Conservation (phyloP, 1,284 basidiomycete species). For the Porodaedalea pini region DNA sequence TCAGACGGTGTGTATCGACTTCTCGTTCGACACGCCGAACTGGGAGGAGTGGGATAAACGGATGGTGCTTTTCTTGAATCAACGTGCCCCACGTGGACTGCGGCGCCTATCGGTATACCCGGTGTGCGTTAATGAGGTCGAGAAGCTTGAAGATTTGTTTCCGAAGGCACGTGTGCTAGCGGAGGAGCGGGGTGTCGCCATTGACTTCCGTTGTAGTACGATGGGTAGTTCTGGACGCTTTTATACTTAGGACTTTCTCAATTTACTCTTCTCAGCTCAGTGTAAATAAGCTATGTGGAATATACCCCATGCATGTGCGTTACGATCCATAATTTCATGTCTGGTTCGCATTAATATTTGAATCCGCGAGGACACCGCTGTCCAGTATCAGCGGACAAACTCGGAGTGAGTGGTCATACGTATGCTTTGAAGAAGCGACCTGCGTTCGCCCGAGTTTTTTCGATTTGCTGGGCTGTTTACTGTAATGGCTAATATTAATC, state of each 20-base stretch:
- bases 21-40: constrained; percentile 15
- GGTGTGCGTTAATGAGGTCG: not conserved
- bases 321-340: not conserved
- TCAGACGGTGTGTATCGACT: constrained; percentile 14
- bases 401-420: too few relatives aligned
- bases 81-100: not conserved
- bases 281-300: not conserved
- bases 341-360: too few relatives aligned
- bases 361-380: too few relatives aligned
- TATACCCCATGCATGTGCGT: not conserved
- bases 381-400: too few relatives aligned
- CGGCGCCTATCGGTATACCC: not conserved
- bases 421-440: too few relatives aligned
- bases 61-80: not conserved
- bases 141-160: not conserved
- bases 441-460: too few relatives aligned
- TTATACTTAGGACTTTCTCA: not conserved
- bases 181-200: not conserved
- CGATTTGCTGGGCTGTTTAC: too few relatives aligned
- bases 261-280: too few relatives aligned
- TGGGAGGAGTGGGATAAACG: constrained; percentile 15
- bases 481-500: too few relatives aligned
- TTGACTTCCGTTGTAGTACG: not conserved
- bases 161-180: not conserved
- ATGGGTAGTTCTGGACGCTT: not conserved